Percentiles rank a stretch among this genome's conserved stretches.
These are phyloP conservation scores for Microbotryum saponariae DNA, from an alignment of 1,284 basidiomycete species.

Conservation along the genomic window DNA sequence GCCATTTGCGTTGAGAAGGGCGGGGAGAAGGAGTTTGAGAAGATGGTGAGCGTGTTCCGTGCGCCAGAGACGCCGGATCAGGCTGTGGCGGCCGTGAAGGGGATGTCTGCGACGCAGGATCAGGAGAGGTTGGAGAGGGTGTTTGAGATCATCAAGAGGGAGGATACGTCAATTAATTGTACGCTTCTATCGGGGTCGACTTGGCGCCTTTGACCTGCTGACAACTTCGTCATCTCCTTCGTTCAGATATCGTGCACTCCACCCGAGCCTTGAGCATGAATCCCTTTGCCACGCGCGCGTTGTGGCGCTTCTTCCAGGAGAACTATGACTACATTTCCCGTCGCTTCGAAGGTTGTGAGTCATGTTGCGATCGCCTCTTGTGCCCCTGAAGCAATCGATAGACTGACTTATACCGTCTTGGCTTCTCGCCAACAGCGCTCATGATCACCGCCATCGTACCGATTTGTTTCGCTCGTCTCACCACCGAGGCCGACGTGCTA, in stretches of 20 bases:
- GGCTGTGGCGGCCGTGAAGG: constrained; percentile 42
- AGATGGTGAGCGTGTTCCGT: constrained; percentile 55
- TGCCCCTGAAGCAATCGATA: neutral
- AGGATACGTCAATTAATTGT: constrained; percentile 36
- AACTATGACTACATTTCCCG: too few relatives aligned
- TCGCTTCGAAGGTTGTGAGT: too few relatives aligned
- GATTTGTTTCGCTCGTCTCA: constrained; percentile 44
- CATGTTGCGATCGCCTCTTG: too few relatives aligned
- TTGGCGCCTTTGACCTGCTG: too few relatives aligned
- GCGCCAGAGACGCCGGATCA: constrained; percentile 54
- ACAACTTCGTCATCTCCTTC: neutral
- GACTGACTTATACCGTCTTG: constrained; percentile 15
- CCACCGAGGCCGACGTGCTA: constrained; percentile 62
- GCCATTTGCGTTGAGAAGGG: constrained; percentile 2
- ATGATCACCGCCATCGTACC: too few relatives aligned
- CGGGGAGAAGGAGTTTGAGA: constrained; percentile 9
- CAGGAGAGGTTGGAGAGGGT: constrained; percentile 39
- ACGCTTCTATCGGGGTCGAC: neutral
- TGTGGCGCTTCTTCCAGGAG: too few relatives aligned
- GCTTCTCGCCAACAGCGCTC: constrained; percentile 3
- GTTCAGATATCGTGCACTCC: too few relatives aligned
- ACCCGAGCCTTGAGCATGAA: too few relatives aligned
- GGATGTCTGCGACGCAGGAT: constrained; percentile 38
- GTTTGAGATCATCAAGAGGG: constrained; percentile 38
- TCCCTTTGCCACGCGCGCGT: too few relatives aligned